phyloP scores from a whole-genome alignment of 78 protist species.

The Creolimax fragrantissima region DNA sequence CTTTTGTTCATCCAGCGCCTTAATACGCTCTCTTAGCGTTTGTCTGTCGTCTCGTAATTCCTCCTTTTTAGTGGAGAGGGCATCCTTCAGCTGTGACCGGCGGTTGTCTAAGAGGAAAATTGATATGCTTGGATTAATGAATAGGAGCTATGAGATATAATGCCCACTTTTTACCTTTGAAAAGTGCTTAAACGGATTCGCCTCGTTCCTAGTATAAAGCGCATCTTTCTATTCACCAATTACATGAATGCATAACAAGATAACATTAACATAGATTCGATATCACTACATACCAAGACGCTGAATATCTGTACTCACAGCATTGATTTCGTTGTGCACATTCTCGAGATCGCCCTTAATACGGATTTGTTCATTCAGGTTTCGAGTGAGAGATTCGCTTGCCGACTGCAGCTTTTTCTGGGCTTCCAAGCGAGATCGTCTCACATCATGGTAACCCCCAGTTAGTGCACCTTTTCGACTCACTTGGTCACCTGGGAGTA shows the following conservation, averaged over 20 bases:
- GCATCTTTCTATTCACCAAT: too few relatives aligned
- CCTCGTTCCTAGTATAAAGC: too few relatives aligned
- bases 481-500: slow-evolving; percentile 51
- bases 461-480: slow-evolving; percentile 74
- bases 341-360: background rate
- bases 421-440: slow-evolving; percentile 4
- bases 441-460: slow-evolving; percentile 78
- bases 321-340: background rate
- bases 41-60: background rate
- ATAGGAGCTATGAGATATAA: too few relatives aligned
- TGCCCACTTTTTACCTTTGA: too few relatives aligned
- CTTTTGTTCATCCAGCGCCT: background rate
- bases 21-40: background rate
- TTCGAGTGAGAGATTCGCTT: background rate
- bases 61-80: background rate
- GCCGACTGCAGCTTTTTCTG: background rate
- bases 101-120: background rate
- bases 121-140: too few relatives aligned
- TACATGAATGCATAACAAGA: too few relatives aligned
- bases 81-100: background rate
- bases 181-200: too few relatives aligned
- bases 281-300: background rate
- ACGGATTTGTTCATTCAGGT: background rate
- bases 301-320: background rate
- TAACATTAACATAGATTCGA: too few relatives aligned